phyloP scores from a whole-genome alignment of 2,329 filamentous ascomycete genomes.

The Lithohypha guttulata region DNA sequence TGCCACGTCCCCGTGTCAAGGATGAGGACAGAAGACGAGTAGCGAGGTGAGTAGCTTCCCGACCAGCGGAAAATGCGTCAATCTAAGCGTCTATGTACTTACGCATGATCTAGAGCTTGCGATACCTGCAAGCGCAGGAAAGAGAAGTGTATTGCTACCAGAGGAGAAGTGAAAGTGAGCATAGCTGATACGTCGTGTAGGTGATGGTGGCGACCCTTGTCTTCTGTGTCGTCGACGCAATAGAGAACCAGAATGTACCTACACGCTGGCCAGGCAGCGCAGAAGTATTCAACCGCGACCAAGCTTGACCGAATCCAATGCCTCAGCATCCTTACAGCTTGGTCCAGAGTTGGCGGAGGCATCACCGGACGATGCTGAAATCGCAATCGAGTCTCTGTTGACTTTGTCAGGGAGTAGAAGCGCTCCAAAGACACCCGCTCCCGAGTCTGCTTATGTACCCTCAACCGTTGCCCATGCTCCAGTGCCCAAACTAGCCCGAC shows the following conservation, averaged over 20 bases:
- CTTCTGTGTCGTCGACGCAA: constrained; percentile 38
- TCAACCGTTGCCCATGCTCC: constrained; percentile 22
- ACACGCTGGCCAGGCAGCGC: constrained; percentile 24
- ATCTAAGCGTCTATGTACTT: not conserved
- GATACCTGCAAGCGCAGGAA: constrained; percentile 30
- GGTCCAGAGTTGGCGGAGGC: not conserved
- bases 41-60: constrained; percentile 7
- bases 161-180: no score
- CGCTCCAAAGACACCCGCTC: constrained; percentile 14
- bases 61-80: no score
- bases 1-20: constrained; percentile 22
- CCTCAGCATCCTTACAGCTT: constrained; percentile 1
- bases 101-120: constrained; percentile 14
- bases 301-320: not conserved
- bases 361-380: constrained; percentile 19
- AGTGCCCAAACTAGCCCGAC: constrained; percentile 35
- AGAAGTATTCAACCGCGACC: not conserved
- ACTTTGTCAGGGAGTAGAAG: constrained; percentile 20
- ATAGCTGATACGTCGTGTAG: no score
- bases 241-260: constrained; percentile 33
- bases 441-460: not conserved
- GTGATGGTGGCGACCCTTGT: constrained; percentile 41
- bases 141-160: no score
- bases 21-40: constrained; percentile 22
- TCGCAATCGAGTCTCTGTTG: constrained; percentile 22